Base-by-base conservation (phyloP, 768 basidiomycete species). In the Chlorophyllum brunneum region DNA sequence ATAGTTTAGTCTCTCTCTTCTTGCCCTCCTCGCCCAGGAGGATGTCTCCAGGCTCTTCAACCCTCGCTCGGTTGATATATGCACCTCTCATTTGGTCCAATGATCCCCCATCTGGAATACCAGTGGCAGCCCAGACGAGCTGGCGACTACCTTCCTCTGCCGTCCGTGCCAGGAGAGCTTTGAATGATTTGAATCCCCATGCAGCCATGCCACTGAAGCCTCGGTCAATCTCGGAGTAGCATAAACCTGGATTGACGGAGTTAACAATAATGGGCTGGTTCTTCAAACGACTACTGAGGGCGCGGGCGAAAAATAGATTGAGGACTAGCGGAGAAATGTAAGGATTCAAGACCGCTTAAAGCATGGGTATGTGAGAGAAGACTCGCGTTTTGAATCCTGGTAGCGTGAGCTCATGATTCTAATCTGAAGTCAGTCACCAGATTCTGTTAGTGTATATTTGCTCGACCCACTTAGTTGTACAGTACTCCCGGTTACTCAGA, bases 231-330 rank as follows among this genome's bases (percentile, higher is more conserved):
- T 69, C 63, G 1, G 74, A 75, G 31, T 63, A 44, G 56, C 75
- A 77, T 51, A 66, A 73, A 2, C 76, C 76, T 18, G 78, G 78
- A 39, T 72, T 71, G n/a, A 72, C 68, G 16, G 63, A 40, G 54
- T 70, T 66, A 39, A 72, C 65, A 9, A 71, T 67, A 16, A 77
- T 53, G 0, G 66, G 54, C 8, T 63, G 57, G 10, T 61, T 46
- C 20, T 50, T 31, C 5, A 77, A 61, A 20, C 62, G 67, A 2
- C 64, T 67, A 18, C 62, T 63, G 9, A 79, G 59, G 0, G 69
- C 67, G 13, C 71, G 73, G 11, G 60, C 61, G 57, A 76, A 74
- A 26, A 76, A 63, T 7, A 75, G 54, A 44, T 72, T 71, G 45
- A 78, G 61, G 10, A 77, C 75, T 77, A 40, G 5, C 1, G 20